Evolutionary conservation across 2,329 filamentous ascomycete species (phyloP).

Genomic region (Fusarium denticulatum): DNA sequence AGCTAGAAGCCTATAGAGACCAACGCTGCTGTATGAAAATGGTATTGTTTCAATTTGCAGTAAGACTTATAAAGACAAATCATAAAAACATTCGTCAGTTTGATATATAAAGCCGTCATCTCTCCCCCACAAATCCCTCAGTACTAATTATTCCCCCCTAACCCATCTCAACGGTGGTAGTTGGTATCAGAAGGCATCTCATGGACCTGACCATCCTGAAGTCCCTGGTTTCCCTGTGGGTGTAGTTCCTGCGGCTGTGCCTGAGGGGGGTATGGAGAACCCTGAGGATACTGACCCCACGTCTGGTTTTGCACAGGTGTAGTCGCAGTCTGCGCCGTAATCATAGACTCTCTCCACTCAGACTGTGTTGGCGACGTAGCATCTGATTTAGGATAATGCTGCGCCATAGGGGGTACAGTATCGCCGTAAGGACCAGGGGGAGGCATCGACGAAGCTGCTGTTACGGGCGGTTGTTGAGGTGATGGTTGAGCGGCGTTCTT

Average conservation of each 20-base stretch:
- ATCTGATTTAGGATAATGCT: constrained; percentile 6
- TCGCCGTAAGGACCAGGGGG: neutral
- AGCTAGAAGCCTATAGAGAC: neutral
- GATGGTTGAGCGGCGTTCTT: neutral
- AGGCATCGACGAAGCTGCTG: neutral
- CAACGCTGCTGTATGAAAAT: neutral
- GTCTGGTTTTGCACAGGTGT: constrained; percentile 14
- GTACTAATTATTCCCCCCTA: too few relatives aligned
- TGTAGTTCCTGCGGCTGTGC: neutral
- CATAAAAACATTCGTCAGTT: neutral
- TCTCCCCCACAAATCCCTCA: neutral
- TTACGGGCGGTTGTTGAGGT: neutral
- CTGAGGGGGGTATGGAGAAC: neutral
- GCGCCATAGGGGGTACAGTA: neutral
- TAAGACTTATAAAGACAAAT: neutral
- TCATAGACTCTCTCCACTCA: constrained; percentile 18
- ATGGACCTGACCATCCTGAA: neutral
- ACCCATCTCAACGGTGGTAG: neutral
- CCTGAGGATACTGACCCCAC: constrained; percentile 9
- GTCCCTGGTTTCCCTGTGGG: neutral
- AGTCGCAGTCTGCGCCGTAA: neutral
- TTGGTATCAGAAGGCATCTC: neutral
- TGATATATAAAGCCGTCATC: neutral
- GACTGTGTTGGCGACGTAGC: constrained; percentile 4
- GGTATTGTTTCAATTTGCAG: neutral